A percentile compares a stretch with the other conserved stretches of the same genome.
Conservation (phyloP, 768 basidiomycete species). For the Boletellus emodensis region DNA sequence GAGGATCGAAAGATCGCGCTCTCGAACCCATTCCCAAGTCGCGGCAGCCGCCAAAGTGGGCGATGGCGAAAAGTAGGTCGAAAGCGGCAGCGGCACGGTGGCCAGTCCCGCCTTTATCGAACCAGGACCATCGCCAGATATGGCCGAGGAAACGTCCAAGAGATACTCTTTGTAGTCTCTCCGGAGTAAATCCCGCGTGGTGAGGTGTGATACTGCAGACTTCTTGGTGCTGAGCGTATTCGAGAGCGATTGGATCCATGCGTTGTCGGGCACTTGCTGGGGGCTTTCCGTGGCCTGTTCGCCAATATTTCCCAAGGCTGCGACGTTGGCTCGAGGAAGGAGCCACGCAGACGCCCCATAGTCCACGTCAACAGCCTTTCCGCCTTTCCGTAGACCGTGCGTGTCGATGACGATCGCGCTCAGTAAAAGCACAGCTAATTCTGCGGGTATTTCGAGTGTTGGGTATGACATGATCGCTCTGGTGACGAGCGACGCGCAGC, state of each 20-base stretch:
- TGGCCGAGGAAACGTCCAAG: conserved; percentile 36
- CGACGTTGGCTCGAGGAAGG: conserved; percentile 49
- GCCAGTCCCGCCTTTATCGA: conserved; percentile 69
- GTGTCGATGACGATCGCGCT: conserved; percentile 87
- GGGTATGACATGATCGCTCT: conserved; percentile 23
- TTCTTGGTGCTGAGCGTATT: conserved; percentile 54
- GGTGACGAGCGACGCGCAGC: conserved; percentile 70
- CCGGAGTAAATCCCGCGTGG: conserved; percentile 72
- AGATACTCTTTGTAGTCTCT: conserved; percentile 95
- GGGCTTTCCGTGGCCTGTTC: neutral
- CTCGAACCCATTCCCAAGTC: conserved; percentile 57
- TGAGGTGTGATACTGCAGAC: conserved; percentile 59
- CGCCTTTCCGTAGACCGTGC: conserved; percentile 65
- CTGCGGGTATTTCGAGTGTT: conserved; percentile 38
- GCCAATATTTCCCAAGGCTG: conserved; percentile 14
- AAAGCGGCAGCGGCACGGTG: conserved; percentile 72
- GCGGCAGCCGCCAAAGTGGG: conserved; percentile 9
- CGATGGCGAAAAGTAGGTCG: conserved; percentile 35
- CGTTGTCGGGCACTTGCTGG: conserved; percentile 35
- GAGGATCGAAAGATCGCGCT: conserved; percentile 59
- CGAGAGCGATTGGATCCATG: conserved; percentile 47
- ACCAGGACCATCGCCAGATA: conserved; percentile 22
- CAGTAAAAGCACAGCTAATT: conserved; percentile 76
- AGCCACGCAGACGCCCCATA: conserved; percentile 61
- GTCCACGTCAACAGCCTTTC: conserved; percentile 72